These are phyloP conservation scores for Hygrophorus russula DNA, from an alignment of 768 basidiomycete species.

Conservation along the genomic window DNA sequence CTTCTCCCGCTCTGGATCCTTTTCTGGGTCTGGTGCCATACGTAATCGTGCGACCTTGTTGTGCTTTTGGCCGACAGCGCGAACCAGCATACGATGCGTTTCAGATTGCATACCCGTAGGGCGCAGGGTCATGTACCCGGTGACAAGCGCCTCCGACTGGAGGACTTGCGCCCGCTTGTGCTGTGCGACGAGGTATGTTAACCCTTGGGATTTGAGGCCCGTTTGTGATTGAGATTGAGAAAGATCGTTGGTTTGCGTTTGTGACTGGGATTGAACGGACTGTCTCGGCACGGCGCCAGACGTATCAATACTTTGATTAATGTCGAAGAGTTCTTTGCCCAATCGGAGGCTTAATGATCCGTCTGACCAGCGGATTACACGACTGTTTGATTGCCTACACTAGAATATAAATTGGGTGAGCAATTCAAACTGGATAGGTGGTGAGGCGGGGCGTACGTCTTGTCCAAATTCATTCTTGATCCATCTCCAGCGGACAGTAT, in stretches of 20 bases:
- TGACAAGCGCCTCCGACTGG: slow-evolving; percentile 77
- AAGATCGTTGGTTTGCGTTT: slow-evolving; percentile 16
- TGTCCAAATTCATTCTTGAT: slow-evolving; percentile 59
- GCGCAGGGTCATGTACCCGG: slow-evolving; percentile 73
- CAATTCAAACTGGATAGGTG: background rate
- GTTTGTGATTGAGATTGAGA: too few relatives aligned
- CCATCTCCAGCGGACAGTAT: slow-evolving; percentile 96
- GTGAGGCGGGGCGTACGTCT: slow-evolving; percentile 45
- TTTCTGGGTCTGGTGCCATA: slow-evolving; percentile 68
- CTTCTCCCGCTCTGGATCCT: slow-evolving; percentile 68
- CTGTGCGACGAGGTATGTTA: slow-evolving; percentile 85
- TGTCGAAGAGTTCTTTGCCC: slow-evolving; percentile 91
- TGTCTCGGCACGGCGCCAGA: slow-evolving; percentile 58
- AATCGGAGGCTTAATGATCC: slow-evolving; percentile 83
- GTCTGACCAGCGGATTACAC: slow-evolving; percentile 93
- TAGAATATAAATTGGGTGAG: slow-evolving; percentile 19
- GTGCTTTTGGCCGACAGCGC: slow-evolving; percentile 78
- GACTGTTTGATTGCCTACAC: slow-evolving; percentile 82
- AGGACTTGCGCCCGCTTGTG: slow-evolving; percentile 78
- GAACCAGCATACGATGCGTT: slow-evolving; percentile 81
- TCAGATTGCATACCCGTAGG: slow-evolving; percentile 87
- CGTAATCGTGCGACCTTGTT: slow-evolving; percentile 69
- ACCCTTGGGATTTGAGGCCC: slow-evolving; percentile 48
- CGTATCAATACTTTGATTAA: slow-evolving; percentile 68
- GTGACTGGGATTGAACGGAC: slow-evolving; percentile 35